These are phyloP conservation scores for Nakazawaea laoshanensis DNA, from an alignment of 805 yeast genomes.

Conservation along the genomic window DNA sequence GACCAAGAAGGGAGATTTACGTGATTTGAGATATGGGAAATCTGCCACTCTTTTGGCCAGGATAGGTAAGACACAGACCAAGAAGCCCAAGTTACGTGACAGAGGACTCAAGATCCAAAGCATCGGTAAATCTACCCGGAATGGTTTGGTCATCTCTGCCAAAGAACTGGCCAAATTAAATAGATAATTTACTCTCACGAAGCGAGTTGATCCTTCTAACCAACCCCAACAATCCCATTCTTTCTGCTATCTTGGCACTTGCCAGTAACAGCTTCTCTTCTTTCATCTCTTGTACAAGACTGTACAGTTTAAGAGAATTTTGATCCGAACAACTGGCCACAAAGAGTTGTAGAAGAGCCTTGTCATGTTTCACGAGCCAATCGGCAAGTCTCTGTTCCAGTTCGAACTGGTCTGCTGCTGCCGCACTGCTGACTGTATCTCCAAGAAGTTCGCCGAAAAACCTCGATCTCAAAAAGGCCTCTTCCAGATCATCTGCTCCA, in stretches of 20 bases:
- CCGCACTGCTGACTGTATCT: slow-evolving; percentile 40
- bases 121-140: slow-evolving; percentile 69
- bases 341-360: slow-evolving; percentile 67
- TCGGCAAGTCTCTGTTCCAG: slow-evolving; percentile 41
- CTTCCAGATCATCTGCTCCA: slow-evolving; percentile 41
- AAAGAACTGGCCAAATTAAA: slow-evolving; percentile 48
- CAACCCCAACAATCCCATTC: slow-evolving; percentile 46
- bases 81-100: slow-evolving; percentile 41
- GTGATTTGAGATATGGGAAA: slow-evolving; percentile 46
- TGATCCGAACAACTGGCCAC: slow-evolving; percentile 66
- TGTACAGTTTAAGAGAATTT: slow-evolving; percentile 56
- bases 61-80: slow-evolving; percentile 39
- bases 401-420: slow-evolving; percentile 24
- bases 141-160: slow-evolving; percentile 67
- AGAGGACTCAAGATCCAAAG: slow-evolving; percentile 67
- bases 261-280: slow-evolving; percentile 78
- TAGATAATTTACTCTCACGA: slow-evolving; percentile 39
- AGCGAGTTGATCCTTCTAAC: slow-evolving; percentile 46
- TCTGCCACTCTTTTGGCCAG: slow-evolving; percentile 45
- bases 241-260: slow-evolving; percentile 76
- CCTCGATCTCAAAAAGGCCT: slow-evolving; percentile 50
- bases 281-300: slow-evolving; percentile 59
- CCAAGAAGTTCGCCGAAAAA: slow-evolving; percentile 53
- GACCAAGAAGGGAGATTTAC: slow-evolving; percentile 56
- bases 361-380: slow-evolving; percentile 59